Conservation (phyloP, 495 filamentous ascomycete genomes). For the Aspergillus nanangensis region DNA sequence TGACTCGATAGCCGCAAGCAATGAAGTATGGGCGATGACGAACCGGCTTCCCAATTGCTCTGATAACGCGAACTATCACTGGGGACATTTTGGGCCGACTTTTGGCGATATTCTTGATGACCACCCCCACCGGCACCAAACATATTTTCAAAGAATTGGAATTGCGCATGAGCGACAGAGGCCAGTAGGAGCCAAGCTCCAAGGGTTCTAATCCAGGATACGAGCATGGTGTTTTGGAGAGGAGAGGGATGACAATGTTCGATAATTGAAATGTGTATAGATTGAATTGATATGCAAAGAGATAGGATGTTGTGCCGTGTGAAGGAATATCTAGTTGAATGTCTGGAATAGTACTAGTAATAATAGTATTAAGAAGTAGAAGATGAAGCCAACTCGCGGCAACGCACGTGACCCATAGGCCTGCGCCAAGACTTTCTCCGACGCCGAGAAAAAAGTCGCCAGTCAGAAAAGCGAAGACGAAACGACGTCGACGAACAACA, state of each 20-base stretch:
- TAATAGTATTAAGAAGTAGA: too few relatives aligned
- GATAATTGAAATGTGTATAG: too few relatives aligned
- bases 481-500: too few relatives aligned
- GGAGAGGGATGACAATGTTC: not conserved
- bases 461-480: not conserved
- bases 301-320: too few relatives aligned
- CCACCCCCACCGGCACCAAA: conserved; percentile 51
- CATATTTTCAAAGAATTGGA: conserved; percentile 89
- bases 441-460: conserved; percentile 26
- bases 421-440: conserved; percentile 24
- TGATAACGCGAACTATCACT: conserved; percentile 78
- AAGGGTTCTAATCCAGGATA: conserved; percentile 20
- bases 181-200: conserved; percentile 46
- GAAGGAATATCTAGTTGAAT: too few relatives aligned
- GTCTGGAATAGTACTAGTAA: too few relatives aligned
- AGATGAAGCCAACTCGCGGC: conserved; percentile 10
- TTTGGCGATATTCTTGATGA: conserved; percentile 51
- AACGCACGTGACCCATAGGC: conserved; percentile 23
- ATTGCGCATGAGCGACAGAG: conserved; percentile 59
- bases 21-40: conserved; percentile 6
- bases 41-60: conserved; percentile 61
- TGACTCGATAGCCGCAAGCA: not conserved
- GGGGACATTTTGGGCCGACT: conserved; percentile 68
- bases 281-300: too few relatives aligned
- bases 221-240: conserved; percentile 27